phyloP scores from a whole-genome alignment of 139 green algal species.

The Tetraselmis chui region DNA sequence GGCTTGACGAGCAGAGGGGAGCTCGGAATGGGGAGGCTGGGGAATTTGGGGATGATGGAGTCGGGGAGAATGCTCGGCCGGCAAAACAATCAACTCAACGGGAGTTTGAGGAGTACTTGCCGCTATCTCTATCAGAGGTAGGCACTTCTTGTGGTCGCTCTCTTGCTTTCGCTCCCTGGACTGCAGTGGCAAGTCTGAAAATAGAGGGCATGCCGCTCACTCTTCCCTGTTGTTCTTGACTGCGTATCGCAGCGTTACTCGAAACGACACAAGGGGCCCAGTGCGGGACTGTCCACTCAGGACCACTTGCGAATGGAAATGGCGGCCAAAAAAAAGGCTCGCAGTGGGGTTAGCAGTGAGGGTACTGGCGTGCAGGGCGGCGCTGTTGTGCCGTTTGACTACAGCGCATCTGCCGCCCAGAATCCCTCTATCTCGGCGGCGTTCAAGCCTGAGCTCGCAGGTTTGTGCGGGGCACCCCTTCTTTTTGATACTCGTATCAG shows the following conservation, averaged over 20 bases:
- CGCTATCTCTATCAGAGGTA: conserved; percentile 30
- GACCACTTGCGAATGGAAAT: background rate
- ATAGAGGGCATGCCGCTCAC: too few species aligned
- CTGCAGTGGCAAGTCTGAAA: too few species aligned
- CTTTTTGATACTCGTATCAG: too few species aligned
- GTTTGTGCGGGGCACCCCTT: too few species aligned
- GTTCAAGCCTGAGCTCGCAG: background rate
- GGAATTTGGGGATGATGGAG: background rate
- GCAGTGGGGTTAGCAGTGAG: too few species aligned
- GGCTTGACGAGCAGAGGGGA: background rate
- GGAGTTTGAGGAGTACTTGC: conserved; percentile 35
- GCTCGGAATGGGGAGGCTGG: background rate
- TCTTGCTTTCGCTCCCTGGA: too few species aligned
- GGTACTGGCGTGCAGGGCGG: too few species aligned
- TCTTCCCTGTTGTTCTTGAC: too few species aligned
- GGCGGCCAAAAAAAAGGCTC: background rate
- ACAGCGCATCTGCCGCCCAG: background rate
- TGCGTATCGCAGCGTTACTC: background rate
- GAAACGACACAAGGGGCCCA: background rate
- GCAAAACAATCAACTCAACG: background rate
- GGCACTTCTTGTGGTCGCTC: too few species aligned
- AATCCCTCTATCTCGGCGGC: background rate
- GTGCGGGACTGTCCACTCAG: background rate
- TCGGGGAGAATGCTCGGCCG: background rate
- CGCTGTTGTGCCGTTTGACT: background rate